Evolutionary conservation across 176 grass and related monocot species (phyloP), one percentile per base, ranked within the genome.

Genomic region (Paspalum vaginatum): DNA sequence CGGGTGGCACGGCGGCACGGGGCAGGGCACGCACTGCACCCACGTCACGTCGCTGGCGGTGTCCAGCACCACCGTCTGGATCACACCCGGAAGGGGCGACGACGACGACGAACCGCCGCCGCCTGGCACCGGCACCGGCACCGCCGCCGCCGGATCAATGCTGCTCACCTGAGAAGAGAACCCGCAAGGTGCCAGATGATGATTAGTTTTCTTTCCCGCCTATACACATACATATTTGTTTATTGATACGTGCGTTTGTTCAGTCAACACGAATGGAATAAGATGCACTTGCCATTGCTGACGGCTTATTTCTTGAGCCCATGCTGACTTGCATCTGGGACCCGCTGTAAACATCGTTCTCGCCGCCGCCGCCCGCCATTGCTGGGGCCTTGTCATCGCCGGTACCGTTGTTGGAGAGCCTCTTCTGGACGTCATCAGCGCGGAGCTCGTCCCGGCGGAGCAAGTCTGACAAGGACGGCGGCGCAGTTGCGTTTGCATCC

Each of bases 31-130:
- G 70, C 90, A 92, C 50, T 91, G 89, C 65, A 91, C 76, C 89
- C 89, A 91, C 3, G 89, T 70, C 48, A 91, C 85, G 56, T 91
- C 89, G 79, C 89, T 91, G 14, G 85, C 72, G 2, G 89, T 88
- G 85, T 91, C 89, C 11, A 91, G 59, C 43, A 85, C 5, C 44
- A 91, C 24, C 0, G 72, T 54, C 42, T 61, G 83, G 5, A 12
- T 21, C 56, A 58, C 74, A 11, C 74, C 74, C 0, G 55, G 73
- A 9, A 58, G 71, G 56, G 5, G 11, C 20, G 20, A 0, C 25
- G 18, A 10, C 4, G 87, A 26, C 81, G 11, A 71, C 82, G 3
- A 69, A 56, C 22, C 7, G 43, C 37, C 4, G 85, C 85, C 0
- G 84, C 43, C 56, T 81, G 50, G n/a, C n/a, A 9, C 54, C 61